A percentile compares a stretch with the other conserved stretches of the same genome.
Evolutionary conservation across 257 asterid species (phyloP).

Genomic region (Agastache rugosa): DNA sequence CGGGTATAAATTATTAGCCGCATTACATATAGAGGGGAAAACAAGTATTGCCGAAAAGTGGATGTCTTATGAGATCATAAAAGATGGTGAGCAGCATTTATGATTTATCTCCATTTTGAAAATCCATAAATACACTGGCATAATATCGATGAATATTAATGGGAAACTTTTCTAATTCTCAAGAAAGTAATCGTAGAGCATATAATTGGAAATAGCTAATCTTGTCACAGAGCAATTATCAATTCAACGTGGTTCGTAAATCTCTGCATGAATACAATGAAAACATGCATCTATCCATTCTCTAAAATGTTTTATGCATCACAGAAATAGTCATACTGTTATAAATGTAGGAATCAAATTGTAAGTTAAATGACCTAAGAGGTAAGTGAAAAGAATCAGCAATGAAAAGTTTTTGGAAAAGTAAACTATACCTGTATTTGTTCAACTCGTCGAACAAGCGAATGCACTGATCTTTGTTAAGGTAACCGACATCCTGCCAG

Average conservation of each 20-base stretch:
- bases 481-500: conserved; percentile 69
- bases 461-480: conserved; percentile 84
- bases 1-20: background rate
- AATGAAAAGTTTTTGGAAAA: conserved; percentile 23
- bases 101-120: background rate
- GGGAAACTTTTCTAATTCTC: background rate
- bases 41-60: background rate
- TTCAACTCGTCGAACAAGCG: conserved; percentile 89
- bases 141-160: background rate
- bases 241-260: conserved; percentile 7
- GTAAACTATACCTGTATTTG: conserved; percentile 78
- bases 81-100: background rate
- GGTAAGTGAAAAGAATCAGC: conserved; percentile 26
- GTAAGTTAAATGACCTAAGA: conserved; percentile 1
- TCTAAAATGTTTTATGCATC: conserved; percentile 2
- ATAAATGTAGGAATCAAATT: conserved; percentile 12
- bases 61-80: background rate
- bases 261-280: conserved; percentile 13
- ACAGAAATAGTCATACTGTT: conserved; percentile 11
- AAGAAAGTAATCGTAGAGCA: background rate
- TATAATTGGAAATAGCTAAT: background rate
- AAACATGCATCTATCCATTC: conserved; percentile 8
- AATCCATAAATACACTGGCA: background rate
- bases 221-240: background rate
- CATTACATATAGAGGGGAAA: background rate